Percentiles rank a stretch among this genome's conserved stretches.
Conservation (phyloP, 2,329 filamentous ascomycete species). For the Curvularia verruculosa region DNA sequence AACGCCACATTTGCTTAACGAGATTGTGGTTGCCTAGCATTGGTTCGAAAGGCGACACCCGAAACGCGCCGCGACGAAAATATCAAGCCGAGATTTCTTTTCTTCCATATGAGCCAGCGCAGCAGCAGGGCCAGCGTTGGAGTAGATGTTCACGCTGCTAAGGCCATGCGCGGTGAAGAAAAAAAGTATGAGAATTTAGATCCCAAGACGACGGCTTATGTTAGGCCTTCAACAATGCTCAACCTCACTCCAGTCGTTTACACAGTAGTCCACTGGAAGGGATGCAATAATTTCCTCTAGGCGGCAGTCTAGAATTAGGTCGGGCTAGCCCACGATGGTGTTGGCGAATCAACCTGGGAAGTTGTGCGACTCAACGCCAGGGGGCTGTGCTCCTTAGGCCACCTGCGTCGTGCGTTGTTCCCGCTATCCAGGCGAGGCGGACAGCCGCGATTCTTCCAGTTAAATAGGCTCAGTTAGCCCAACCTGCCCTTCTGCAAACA, state of each 20-base stretch:
- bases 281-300: slow-evolving; percentile 3
- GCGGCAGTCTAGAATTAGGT: slow-evolving; percentile 4
- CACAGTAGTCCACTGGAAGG: not conserved
- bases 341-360: slow-evolving; percentile 5
- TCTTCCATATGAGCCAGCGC: not conserved
- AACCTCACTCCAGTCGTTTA: not conserved
- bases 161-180: not conserved
- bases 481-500: not conserved
- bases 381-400: slow-evolving; percentile 12
- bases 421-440: slow-evolving; percentile 2
- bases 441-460: slow-evolving; percentile 4
- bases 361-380: not conserved
- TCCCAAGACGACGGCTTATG: not conserved
- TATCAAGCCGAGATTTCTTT: slow-evolving; percentile 1
- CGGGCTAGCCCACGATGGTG: slow-evolving; percentile 4
- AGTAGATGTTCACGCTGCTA: not conserved
- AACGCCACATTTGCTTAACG: not conserved
- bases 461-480: slow-evolving; percentile 14
- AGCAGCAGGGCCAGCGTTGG: not conserved
- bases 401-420: slow-evolving; percentile 12
- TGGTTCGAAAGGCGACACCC: slow-evolving; percentile 5
- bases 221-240: not conserved
- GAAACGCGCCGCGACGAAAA: slow-evolving; percentile 8
- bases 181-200: not conserved
- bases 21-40: slow-evolving; percentile 2